Conservation (phyloP, 352 stramenopile genomes). For the Globisporangium polare region DNA sequence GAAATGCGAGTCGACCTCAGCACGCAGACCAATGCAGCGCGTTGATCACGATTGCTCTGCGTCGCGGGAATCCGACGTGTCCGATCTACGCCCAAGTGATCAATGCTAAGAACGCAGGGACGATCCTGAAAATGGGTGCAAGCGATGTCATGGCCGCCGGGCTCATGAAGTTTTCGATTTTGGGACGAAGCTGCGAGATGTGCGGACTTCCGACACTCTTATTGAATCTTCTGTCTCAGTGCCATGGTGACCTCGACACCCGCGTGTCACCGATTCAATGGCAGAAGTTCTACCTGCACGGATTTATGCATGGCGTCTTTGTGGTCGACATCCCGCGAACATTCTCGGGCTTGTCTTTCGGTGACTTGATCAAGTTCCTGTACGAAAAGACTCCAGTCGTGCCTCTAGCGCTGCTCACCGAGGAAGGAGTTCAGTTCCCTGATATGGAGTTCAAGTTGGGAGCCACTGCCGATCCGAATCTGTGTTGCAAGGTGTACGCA, state of each 20-base stretch:
- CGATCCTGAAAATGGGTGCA: conserved; percentile 70
- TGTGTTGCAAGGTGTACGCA: conserved; percentile 80
- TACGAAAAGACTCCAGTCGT: conserved; percentile 73
- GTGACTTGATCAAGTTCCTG: conserved; percentile 72
- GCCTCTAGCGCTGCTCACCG: conserved; percentile 59
- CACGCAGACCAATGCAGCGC: conserved; percentile 67
- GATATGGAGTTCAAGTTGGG: conserved; percentile 81
- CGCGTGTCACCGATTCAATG: conserved; percentile 55
- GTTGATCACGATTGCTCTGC: conserved; percentile 71
- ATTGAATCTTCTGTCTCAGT: conserved; percentile 57
- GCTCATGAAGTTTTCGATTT: conserved; percentile 69
- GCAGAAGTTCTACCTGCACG: conserved; percentile 67
- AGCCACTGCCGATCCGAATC: conserved; percentile 60
- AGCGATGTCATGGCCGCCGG: conserved; percentile 68
- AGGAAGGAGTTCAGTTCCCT: conserved; percentile 60
- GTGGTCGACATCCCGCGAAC: conserved; percentile 74
- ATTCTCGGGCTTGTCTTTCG: conserved; percentile 77
- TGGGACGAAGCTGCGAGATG: conserved; percentile 64
- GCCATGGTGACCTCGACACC: conserved; percentile 44
- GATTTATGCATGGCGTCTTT: conserved; percentile 69
- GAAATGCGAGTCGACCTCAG: conserved; percentile 42
- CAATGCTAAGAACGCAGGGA: conserved; percentile 54
- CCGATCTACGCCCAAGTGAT: conserved; percentile 81
- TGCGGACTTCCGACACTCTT: conserved; percentile 64
- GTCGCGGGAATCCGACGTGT: conserved; percentile 60